Evolutionary conservation across 345 rosid genomes (phyloP).

Genomic region (Acer negundo): DNA sequence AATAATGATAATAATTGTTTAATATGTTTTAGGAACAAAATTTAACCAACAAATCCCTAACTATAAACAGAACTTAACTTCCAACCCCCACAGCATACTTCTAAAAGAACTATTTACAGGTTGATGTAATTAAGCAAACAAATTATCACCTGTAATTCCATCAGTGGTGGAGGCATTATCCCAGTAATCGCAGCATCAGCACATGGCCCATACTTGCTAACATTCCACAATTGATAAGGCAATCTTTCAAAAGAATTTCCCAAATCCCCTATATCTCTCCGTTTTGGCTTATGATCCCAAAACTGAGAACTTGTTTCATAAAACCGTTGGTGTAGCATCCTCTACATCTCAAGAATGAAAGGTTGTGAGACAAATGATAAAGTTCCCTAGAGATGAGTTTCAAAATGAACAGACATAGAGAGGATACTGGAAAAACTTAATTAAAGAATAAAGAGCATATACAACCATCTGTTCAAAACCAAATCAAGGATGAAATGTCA

Average conservation of each 20-base stretch:
- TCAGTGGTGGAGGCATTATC: constrained; percentile 87
- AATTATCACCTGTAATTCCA: constrained; percentile 77
- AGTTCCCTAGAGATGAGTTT: neutral
- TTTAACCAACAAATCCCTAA: neutral
- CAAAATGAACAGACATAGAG: neutral
- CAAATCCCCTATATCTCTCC: constrained; percentile 42
- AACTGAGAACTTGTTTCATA: constrained; percentile 59
- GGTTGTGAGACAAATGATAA: constrained; percentile 5
- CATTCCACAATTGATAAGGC: constrained; percentile 89
- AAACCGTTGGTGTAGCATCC: constrained; percentile 67
- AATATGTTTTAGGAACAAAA: constrained; percentile 9
- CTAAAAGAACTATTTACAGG: neutral
- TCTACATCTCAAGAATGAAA: constrained; percentile 38
- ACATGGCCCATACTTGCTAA: constrained; percentile 75
- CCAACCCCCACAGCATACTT: constrained; percentile 4
- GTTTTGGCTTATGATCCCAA: constrained; percentile 69
- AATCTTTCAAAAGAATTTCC: constrained; percentile 47
- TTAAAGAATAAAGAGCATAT: neutral
- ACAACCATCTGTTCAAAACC: neutral
- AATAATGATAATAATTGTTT: neutral
- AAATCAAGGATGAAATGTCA: neutral
- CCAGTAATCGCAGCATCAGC: constrained; percentile 92
- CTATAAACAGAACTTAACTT: neutral
- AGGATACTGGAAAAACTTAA: neutral
- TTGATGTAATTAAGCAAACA: constrained; percentile 9